phyloP scores from a whole-genome alignment of 805 yeast genomes.

The Candida insectalens region DNA sequence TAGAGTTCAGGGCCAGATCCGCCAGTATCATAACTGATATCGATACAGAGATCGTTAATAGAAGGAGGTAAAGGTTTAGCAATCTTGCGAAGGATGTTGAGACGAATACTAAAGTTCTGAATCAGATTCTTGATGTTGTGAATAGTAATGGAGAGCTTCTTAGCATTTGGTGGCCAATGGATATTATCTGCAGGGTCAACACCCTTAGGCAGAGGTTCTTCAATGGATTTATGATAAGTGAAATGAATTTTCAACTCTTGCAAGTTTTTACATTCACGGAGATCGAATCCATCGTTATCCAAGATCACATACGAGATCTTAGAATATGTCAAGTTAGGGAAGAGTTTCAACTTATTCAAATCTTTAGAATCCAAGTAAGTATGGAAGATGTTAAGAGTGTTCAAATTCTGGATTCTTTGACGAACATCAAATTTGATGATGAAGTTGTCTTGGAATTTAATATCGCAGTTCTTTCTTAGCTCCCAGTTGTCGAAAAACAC shows the following conservation, averaged over 20 bases:
- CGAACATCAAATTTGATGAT: constrained; percentile 15
- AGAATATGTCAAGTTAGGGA: constrained; percentile 21
- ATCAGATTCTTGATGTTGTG: constrained; percentile 20
- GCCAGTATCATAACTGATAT: constrained; percentile 23
- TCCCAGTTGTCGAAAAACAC: constrained; percentile 25
- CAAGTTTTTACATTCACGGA: constrained; percentile 17
- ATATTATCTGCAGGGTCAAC: constrained; percentile 6
- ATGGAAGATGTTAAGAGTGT: constrained; percentile 19
- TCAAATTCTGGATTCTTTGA: constrained; percentile 11
- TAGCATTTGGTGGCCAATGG: constrained; percentile 20
- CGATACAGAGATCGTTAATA: constrained; percentile 19
- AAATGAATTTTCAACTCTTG: constrained; percentile 23
- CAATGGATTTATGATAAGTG: constrained; percentile 15
- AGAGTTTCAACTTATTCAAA: constrained; percentile 14
- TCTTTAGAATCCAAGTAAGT: constrained; percentile 21
- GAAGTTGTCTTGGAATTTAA: constrained; percentile 15
- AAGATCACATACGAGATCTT: constrained; percentile 21
- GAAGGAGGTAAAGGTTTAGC: constrained; percentile 20
- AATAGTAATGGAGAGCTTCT: constrained; percentile 20
- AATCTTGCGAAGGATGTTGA: constrained; percentile 17
- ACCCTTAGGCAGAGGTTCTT: constrained; percentile 2
- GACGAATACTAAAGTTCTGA: constrained; percentile 20
- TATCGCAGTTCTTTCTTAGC: constrained; percentile 18
- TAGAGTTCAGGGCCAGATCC: constrained; percentile 21
- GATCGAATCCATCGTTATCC: constrained; percentile 20